These are phyloP conservation scores for Moesziomyces parantarcticus DNA, from an alignment of 1,284 basidiomycete species.

Conservation along the genomic window DNA sequence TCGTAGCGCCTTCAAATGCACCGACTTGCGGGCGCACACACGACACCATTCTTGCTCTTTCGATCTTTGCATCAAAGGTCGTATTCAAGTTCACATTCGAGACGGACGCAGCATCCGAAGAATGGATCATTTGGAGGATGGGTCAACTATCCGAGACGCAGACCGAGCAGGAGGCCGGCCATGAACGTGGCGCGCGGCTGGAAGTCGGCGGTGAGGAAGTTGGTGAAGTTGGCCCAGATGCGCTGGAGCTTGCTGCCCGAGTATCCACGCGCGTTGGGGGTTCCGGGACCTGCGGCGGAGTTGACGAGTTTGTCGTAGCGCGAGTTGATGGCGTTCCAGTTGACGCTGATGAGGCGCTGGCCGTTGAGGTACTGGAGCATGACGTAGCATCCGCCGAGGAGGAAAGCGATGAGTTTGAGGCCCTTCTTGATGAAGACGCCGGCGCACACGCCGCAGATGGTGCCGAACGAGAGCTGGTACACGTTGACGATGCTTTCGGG, in stretches of 20 bases:
- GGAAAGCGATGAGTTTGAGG: constrained; percentile 81
- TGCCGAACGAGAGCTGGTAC: constrained; percentile 89
- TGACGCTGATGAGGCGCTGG: constrained; percentile 75
- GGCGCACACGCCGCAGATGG: constrained; percentile 82
- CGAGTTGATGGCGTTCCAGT: constrained; percentile 76
- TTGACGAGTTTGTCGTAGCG: constrained; percentile 80
- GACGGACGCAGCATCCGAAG: too few species aligned
- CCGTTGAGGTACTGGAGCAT: constrained; percentile 64
- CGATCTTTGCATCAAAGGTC: background rate
- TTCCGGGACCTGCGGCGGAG: constrained; percentile 72
- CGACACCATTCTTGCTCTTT: constrained; percentile 1
- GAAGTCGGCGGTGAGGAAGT: constrained; percentile 93
- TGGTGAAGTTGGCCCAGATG: constrained; percentile 78
- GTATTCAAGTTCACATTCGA: too few species aligned
- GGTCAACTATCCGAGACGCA: constrained; percentile 70
- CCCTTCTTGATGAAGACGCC: constrained; percentile 96
- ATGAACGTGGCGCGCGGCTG: constrained; percentile 75
- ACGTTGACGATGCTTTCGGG: constrained; percentile 78
- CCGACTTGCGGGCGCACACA: constrained; percentile 9
- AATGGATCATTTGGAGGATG: too few species aligned
- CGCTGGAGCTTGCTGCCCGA: constrained; percentile 70
- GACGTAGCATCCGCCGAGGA: constrained; percentile 74
- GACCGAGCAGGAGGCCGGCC: constrained; percentile 71
- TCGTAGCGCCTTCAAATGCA: constrained; percentile 1
- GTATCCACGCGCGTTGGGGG: constrained; percentile 71